Conservation (phyloP, 306 rosid genomes). For the Crotalaria pallida region DNA sequence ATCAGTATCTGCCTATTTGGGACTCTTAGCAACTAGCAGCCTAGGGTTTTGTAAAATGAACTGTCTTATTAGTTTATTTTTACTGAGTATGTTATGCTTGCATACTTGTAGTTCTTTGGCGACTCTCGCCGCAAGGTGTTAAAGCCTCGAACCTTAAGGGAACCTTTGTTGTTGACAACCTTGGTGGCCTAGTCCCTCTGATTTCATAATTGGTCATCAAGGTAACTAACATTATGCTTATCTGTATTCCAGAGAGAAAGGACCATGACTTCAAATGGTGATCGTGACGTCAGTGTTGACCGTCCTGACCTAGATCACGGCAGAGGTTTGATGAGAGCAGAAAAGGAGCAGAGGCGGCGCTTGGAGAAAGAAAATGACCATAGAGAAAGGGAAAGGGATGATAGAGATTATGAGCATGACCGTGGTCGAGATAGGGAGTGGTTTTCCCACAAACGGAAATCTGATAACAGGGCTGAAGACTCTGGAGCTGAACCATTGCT, state of each 20-base stretch:
- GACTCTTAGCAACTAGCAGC: conserved; percentile 1
- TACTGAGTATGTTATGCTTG: conserved; percentile 3
- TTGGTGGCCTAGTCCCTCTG: neutral
- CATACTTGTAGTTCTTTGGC: neutral
- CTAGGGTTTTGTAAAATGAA: conserved; percentile 24
- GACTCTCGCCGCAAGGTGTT: neutral
- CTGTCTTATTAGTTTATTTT: neutral
- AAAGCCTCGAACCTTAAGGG: neutral
- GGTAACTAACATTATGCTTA: conserved; percentile 29
- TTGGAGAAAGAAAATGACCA: conserved; percentile 82
- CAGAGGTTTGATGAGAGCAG: conserved; percentile 52
- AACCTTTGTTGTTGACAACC: neutral
- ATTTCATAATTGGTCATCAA: conserved; percentile 25
- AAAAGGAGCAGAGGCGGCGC: conserved; percentile 78
- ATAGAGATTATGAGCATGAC: conserved; percentile 76
- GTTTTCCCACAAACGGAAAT: conserved; percentile 58
- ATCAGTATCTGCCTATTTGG: neutral
- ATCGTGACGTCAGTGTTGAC: conserved; percentile 84
- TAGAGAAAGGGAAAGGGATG: conserved; percentile 64
- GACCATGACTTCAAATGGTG: conserved; percentile 54
- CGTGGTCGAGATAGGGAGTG: conserved; percentile 65
- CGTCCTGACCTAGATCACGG: conserved; percentile 81
- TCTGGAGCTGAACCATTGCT: conserved; percentile 61
- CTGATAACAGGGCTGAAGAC: conserved; percentile 65
- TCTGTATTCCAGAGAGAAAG: conserved; percentile 67